A percentile compares a stretch with the other conserved stretches of the same genome.
Conservation (phyloP, 2,329 filamentous ascomycete genomes). For the Penicillium sclerotiorum region DNA sequence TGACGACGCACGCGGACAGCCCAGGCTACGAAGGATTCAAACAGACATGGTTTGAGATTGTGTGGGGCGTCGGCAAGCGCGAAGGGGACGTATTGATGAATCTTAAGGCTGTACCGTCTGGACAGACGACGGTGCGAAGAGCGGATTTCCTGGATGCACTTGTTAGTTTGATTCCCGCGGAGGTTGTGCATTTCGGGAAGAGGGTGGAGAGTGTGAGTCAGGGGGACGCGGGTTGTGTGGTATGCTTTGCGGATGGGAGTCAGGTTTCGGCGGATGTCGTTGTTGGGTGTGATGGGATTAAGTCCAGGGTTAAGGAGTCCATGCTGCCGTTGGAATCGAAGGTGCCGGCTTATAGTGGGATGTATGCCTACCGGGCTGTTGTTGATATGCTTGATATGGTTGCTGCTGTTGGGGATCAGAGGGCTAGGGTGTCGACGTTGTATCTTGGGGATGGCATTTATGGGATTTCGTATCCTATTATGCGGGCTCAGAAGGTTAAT, state of each 20-base stretch:
- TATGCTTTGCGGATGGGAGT: conserved; percentile 38
- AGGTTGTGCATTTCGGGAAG: conserved; percentile 39
- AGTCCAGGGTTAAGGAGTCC: conserved; percentile 31
- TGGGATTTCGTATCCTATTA: conserved; percentile 38
- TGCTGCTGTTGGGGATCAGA: conserved; percentile 34
- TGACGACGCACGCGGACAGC: conserved; percentile 37
- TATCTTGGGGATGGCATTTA: conserved; percentile 36
- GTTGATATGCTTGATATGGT: conserved; percentile 39
- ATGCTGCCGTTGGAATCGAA: conserved; percentile 28
- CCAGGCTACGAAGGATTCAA: conserved; percentile 32
- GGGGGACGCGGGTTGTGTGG: conserved; percentile 12
- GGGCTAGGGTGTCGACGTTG: conserved; percentile 33
- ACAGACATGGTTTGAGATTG: conserved; percentile 38
- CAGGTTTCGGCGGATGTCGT: conserved; percentile 33
- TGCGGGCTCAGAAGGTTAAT: conserved; percentile 37
- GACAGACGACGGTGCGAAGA: conserved; percentile 36
- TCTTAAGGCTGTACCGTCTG: conserved; percentile 33
- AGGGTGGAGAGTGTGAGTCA: conserved; percentile 25
- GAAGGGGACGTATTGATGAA: conserved; percentile 31
- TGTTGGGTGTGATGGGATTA: conserved; percentile 42
- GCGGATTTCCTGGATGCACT: conserved; percentile 39
- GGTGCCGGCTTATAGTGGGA: conserved; percentile 34
- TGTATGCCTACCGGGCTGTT: conserved; percentile 39
- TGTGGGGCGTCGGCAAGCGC: conserved; percentile 28
- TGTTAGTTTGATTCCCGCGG: conserved; percentile 31